Evolutionary conservation across 257 asterid species (phyloP).

Genomic region (Verbena officinalis): DNA sequence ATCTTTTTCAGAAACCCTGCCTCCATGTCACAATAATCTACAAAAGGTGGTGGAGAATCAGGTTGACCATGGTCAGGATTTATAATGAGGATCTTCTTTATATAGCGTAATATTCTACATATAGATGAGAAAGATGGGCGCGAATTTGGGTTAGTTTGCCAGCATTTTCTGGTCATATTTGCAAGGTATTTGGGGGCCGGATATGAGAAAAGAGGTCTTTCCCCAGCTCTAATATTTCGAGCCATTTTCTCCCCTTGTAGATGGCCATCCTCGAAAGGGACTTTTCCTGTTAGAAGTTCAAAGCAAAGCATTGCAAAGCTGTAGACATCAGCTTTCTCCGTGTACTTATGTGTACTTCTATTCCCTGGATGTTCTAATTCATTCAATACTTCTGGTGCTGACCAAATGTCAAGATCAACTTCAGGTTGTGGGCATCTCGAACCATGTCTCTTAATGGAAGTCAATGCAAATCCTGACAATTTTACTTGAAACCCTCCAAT

Average conservation of each 20-base stretch:
- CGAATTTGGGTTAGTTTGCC: conserved; percentile 65
- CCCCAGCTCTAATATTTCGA: conserved; percentile 78
- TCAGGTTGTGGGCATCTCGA: conserved; percentile 34
- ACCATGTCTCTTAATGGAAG: conserved; percentile 41
- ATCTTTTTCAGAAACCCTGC: conserved; percentile 55
- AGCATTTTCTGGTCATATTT: conserved; percentile 75
- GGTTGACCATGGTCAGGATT: conserved; percentile 89
- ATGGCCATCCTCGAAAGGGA: conserved; percentile 74
- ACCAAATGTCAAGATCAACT: conserved; percentile 64
- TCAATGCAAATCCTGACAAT: conserved; percentile 61
- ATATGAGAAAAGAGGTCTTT: conserved; percentile 80
- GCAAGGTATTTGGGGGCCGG: conserved; percentile 76
- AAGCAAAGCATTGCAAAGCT: conserved; percentile 92
- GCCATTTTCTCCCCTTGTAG: conserved; percentile 78
- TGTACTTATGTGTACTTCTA: conserved; percentile 36
- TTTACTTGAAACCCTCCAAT: conserved; percentile 62
- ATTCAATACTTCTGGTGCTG: conserved; percentile 83
- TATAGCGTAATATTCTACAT: conserved; percentile 72
- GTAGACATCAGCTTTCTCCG: conserved; percentile 83
- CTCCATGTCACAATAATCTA: conserved; percentile 81
- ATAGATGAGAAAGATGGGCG: conserved; percentile 82
- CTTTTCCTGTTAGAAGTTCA: conserved; percentile 75
- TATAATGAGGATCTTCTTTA: conserved; percentile 65
- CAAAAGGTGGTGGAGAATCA: conserved; percentile 75
- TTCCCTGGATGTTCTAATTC: conserved; percentile 51